A percentile compares a stretch with the other conserved stretches of the same genome.
These are phyloP conservation scores for Pholiota microspora DNA, from an alignment of 768 basidiomycete species.

Conservation along the genomic window DNA sequence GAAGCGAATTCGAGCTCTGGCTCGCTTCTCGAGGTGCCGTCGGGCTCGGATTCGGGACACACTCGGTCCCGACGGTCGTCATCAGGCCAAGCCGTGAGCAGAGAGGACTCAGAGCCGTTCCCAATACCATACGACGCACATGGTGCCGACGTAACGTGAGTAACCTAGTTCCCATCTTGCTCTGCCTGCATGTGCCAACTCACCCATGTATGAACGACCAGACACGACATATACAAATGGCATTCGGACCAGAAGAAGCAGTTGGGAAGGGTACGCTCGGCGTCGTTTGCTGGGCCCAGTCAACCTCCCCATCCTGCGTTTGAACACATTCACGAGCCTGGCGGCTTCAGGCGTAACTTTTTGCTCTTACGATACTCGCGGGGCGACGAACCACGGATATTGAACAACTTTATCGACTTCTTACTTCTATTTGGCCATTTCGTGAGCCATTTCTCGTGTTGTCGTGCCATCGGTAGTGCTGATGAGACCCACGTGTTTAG, in stretches of 20 bases:
- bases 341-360: slow-evolving; percentile 91
- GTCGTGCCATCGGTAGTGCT: not conserved
- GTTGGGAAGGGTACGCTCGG: slow-evolving; percentile 59
- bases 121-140: slow-evolving; percentile 86
- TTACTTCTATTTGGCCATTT: slow-evolving; percentile 95
- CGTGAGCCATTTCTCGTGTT: slow-evolving; percentile 46
- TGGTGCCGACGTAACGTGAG: slow-evolving; percentile 93
- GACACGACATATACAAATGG: slow-evolving; percentile 96
- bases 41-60: slow-evolving; percentile 21
- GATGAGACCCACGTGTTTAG: slow-evolving; percentile 34
- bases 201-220: slow-evolving; percentile 25
- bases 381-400: slow-evolving; percentile 57
- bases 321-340: slow-evolving; percentile 93
- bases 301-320: slow-evolving; percentile 70
- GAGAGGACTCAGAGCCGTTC: slow-evolving; percentile 68
- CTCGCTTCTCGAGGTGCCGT: slow-evolving; percentile 24
- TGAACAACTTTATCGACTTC: slow-evolving; percentile 94
- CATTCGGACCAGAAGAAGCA: slow-evolving; percentile 70
- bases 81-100: slow-evolving; percentile 13
- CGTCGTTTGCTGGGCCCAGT: slow-evolving; percentile 62
- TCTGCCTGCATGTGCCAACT: slow-evolving; percentile 2
- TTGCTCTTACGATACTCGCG: slow-evolving; percentile 68
- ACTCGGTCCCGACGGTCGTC: slow-evolving; percentile 25
- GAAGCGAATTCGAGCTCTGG: slow-evolving; percentile 23
- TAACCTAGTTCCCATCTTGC: slow-evolving; percentile 17